Percentiles rank a stretch among this genome's conserved stretches.
Evolutionary conservation across 129 eudicot species (phyloP).

Genomic region (Rutidosis leptorrhynchoides): DNA sequence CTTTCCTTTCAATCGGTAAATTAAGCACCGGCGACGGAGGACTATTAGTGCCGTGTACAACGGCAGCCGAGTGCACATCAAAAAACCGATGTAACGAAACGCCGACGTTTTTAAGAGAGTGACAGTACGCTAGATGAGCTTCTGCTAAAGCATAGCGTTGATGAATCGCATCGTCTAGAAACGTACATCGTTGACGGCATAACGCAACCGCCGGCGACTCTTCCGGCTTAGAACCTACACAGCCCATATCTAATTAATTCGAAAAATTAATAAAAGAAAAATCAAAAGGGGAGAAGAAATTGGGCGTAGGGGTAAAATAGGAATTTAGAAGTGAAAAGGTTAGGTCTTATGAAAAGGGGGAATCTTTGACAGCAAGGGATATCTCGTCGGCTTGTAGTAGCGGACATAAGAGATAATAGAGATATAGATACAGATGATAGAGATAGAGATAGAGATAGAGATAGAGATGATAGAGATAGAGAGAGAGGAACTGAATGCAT

Average conservation of each 20-base stretch:
- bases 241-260: slow-evolving; percentile 20
- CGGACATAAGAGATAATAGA: slow-evolving; percentile 32
- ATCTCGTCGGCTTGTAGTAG: slow-evolving; percentile 45
- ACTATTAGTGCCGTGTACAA: slow-evolving; percentile 12
- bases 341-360: slow-evolving; percentile 15
- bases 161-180: slow-evolving; percentile 38
- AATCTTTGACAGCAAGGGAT: slow-evolving; percentile 47
- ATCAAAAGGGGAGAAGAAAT: neutral
- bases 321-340: slow-evolving; percentile 1
- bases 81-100: slow-evolving; percentile 68
- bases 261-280: neutral
- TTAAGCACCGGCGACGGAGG: slow-evolving; percentile 48
- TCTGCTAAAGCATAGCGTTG: slow-evolving; percentile 31
- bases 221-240: slow-evolving; percentile 41
- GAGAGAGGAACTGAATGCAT: neutral
- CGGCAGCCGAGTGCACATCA: slow-evolving; percentile 24
- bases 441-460: neutral
- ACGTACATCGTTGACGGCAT: slow-evolving; percentile 26
- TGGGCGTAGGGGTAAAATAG: neutral
- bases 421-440: neutral
- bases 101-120: slow-evolving; percentile 46
- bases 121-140: slow-evolving; percentile 38
- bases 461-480: neutral
- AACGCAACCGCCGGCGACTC: slow-evolving; percentile 43
- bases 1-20: slow-evolving; percentile 49